Base-by-base conservation (phyloP, 805 yeast genomes). In the Kluyveromyces starmeri region DNA sequence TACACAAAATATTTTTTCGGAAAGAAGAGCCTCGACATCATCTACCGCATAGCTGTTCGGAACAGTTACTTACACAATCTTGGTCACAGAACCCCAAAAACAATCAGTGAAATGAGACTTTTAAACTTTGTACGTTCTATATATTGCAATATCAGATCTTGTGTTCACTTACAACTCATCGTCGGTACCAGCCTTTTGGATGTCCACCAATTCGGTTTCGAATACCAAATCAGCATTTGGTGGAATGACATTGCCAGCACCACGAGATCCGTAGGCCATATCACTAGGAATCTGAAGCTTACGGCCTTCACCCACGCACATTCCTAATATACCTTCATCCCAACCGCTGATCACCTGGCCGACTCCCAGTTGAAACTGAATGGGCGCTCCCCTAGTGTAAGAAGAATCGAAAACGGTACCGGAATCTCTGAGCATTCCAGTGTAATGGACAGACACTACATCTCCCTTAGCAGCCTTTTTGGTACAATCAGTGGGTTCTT, bases 291-390 rank as follows among this genome's bases (percentile, higher is more conserved):
- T 83, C 19, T 75, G 71, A 47, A 86, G 65, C 46, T 71, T 78
- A 53, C 96, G 72, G 62, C 78, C 68, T 58, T 86, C 96, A 29
- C 95, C 95, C 55, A 83, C 65, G 60, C 96, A 86, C 94, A 83
- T 83, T 21, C 80, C 76, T 24, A 65, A 47, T 33, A 85, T 62
- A 27, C 96, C 96, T 59, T 78, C 74, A 43, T 86, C 96, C 96
- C 96, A 86, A 39, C 96, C 96, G 40, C 67, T 52, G 51, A 86
- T 86, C 20, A 86, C 96, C 48, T 72, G 78, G 4, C 94, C 88
- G 17, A 59, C 56, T 27, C 96, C 96, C 35, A 88, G 61, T n/a
- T 59, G 59, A 59, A 86, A 86, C 27, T 67, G 55, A 40, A 86
- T 65, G 29, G 96, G 96, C 28, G 56, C 47, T 10, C 73, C 75